Evolutionary conservation across 2,329 filamentous ascomycete species (phyloP).

Genomic region (Fusarium sp.): DNA sequence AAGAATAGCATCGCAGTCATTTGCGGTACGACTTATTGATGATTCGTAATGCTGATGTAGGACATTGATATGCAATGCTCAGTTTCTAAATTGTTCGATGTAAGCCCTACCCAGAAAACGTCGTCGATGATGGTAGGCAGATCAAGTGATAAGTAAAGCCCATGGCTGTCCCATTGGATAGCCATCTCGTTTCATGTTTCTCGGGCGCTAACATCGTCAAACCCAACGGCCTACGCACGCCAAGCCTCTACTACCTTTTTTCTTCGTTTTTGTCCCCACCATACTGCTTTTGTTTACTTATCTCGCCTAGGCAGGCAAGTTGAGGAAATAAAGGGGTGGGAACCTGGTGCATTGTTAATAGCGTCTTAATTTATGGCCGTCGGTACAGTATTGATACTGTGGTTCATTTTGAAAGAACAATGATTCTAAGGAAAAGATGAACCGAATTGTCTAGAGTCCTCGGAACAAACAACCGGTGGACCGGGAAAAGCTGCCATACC

Average conservation of each 20-base stretch:
- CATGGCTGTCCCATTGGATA: slow-evolving; percentile 24
- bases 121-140: not conserved
- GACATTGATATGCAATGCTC: too few relatives aligned
- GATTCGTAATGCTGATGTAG: too few relatives aligned
- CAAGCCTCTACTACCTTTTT: slow-evolving; percentile 28
- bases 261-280: slow-evolving; percentile 30
- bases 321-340: slow-evolving; percentile 26
- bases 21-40: too few relatives aligned
- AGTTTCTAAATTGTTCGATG: too few relatives aligned
- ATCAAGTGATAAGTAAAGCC: not conserved
- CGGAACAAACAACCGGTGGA: too few relatives aligned
- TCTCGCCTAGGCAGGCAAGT: not conserved
- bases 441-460: too few relatives aligned
- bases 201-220: slow-evolving; percentile 47
- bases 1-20: too few relatives aligned
- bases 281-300: slow-evolving; percentile 11
- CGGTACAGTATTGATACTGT: slow-evolving; percentile 10
- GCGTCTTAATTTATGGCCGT: not conserved
- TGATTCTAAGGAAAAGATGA: too few relatives aligned
- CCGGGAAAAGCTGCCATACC: too few relatives aligned
- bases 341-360: slow-evolving; percentile 1
- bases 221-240: slow-evolving; percentile 43
- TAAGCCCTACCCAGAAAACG: too few relatives aligned
- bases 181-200: slow-evolving; percentile 48
- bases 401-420: not conserved